Percentiles rank a stretch among this genome's conserved stretches.
Evolutionary conservation across 2,329 filamentous ascomycete species (phyloP).

Genomic region (Trichoderma endophyticum): DNA sequence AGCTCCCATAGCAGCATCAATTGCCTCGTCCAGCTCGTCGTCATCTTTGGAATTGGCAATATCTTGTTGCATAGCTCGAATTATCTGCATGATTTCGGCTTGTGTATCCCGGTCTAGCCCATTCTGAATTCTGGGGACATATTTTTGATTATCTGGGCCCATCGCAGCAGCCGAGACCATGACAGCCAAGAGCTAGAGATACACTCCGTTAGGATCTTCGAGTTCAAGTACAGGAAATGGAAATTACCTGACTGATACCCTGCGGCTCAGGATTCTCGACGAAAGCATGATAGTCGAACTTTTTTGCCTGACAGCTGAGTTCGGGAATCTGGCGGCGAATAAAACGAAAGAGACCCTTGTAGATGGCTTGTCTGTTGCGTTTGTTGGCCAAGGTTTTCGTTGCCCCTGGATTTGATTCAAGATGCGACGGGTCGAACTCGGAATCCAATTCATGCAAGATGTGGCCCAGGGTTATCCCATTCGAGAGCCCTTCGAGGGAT

Average conservation of each 20-base stretch:
- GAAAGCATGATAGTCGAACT: slow-evolving; percentile 55
- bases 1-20: slow-evolving; percentile 40
- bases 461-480: slow-evolving; percentile 53
- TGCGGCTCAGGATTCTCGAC: slow-evolving; percentile 54
- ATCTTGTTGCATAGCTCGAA: slow-evolving; percentile 41
- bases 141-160: slow-evolving; percentile 54
- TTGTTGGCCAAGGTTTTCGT: slow-evolving; percentile 47
- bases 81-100: slow-evolving; percentile 45
- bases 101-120: slow-evolving; percentile 43
- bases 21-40: slow-evolving; percentile 39
- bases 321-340: slow-evolving; percentile 52
- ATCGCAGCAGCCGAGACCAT: slow-evolving; percentile 60
- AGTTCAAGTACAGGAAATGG: slow-evolving; percentile 9
- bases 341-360: slow-evolving; percentile 54
- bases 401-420: slow-evolving; percentile 45
- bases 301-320: slow-evolving; percentile 50
- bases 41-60: slow-evolving; percentile 35
- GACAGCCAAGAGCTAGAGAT: slow-evolving; percentile 57
- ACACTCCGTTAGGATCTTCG: background rate
- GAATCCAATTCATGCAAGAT: slow-evolving; percentile 57
- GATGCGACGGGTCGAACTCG: slow-evolving; percentile 53
- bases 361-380: slow-evolving; percentile 52
- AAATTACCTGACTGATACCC: slow-evolving; percentile 50
- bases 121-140: slow-evolving; percentile 46
- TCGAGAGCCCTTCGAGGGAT: slow-evolving; percentile 50